Evolutionary conservation across 2,329 filamentous ascomycete genomes (phyloP).

Genomic region (Ascochyta viciae-villosae): DNA sequence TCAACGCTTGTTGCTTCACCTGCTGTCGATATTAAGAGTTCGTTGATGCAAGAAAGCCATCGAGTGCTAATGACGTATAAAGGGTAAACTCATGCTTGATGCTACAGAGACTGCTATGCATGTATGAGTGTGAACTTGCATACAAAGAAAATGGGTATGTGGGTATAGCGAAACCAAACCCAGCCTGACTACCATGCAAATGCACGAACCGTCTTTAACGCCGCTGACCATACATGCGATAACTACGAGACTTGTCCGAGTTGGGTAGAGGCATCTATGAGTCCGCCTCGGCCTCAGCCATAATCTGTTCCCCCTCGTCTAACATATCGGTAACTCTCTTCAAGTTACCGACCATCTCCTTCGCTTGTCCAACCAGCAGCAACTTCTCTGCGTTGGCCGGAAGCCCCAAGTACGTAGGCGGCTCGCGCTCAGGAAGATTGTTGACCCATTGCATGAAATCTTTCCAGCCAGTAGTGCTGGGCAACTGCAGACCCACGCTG

Average conservation of each 20-base stretch:
- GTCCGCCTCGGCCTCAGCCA: constrained; percentile 70
- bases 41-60: too few relatives aligned
- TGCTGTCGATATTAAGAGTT: too few relatives aligned
- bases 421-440: constrained; percentile 89
- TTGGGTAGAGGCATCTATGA: not conserved
- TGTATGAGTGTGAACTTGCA: too few relatives aligned
- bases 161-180: constrained; percentile 9
- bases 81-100: not conserved
- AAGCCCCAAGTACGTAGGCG: constrained; percentile 90
- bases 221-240: not conserved
- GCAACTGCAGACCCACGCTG: constrained; percentile 72
- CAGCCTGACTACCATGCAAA: constrained; percentile 5
- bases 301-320: constrained; percentile 92
- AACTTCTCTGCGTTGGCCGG: constrained; percentile 97
- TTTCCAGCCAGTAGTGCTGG: constrained; percentile 78
- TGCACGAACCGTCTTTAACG: not conserved
- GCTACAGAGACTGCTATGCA: too few relatives aligned
- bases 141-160: constrained; percentile 21
- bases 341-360: constrained; percentile 82
- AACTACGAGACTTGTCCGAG: not conserved
- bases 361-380: constrained; percentile 85
- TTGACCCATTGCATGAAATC: constrained; percentile 95
- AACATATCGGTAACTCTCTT: constrained; percentile 84
- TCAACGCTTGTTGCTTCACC: too few relatives aligned
- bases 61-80: not conserved